Evolutionary conservation across 1,284 basidiomycete genomes (phyloP).

Genomic region (Ustilago nuda): DNA sequence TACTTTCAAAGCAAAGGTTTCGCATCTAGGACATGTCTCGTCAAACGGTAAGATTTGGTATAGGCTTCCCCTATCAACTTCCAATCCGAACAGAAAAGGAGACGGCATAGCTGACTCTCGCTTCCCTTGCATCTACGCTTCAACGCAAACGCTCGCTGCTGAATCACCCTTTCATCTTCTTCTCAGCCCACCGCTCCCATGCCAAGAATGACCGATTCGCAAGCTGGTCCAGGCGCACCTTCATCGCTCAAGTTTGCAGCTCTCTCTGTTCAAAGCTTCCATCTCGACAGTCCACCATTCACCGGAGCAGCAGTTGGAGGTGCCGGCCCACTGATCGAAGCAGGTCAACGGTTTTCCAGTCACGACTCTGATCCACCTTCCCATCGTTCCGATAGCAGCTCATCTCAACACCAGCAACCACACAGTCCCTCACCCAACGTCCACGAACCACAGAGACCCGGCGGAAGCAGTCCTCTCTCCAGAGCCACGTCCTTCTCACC

Average conservation of each 20-base stretch:
- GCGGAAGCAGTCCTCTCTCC: conserved; percentile 30
- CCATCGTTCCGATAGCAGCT: conserved; percentile 11
- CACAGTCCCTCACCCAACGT: conserved; percentile 17
- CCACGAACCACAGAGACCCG: conserved; percentile 10
- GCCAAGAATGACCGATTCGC: conserved; percentile 65
- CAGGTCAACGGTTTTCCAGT: conserved; percentile 29
- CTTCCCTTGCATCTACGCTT: not conserved
- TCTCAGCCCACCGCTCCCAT: conserved; percentile 48
- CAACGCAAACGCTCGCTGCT: not conserved
- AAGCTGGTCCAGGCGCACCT: conserved; percentile 56
- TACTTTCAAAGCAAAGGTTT: not conserved
- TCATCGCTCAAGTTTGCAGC: conserved; percentile 65
- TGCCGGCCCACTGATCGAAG: conserved; percentile 53
- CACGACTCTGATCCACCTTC: conserved; percentile 30
- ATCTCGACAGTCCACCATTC: conserved; percentile 68
- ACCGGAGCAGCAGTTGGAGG: conserved; percentile 63
- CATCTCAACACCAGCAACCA: conserved; percentile 10
- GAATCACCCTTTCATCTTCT: conserved; percentile 2
- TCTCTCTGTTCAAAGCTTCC: conserved; percentile 65
- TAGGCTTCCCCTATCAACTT: not conserved
- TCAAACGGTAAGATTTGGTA: conserved; percentile 16
- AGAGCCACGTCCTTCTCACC: conserved; percentile 12
- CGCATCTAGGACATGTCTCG: conserved; percentile 19
- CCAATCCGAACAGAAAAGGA: not conserved
- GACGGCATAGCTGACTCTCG: conserved; percentile 11